phyloP scores from a whole-genome alignment of 2,329 filamentous ascomycete genomes.

The Neodidymelliopsis sp. region DNA sequence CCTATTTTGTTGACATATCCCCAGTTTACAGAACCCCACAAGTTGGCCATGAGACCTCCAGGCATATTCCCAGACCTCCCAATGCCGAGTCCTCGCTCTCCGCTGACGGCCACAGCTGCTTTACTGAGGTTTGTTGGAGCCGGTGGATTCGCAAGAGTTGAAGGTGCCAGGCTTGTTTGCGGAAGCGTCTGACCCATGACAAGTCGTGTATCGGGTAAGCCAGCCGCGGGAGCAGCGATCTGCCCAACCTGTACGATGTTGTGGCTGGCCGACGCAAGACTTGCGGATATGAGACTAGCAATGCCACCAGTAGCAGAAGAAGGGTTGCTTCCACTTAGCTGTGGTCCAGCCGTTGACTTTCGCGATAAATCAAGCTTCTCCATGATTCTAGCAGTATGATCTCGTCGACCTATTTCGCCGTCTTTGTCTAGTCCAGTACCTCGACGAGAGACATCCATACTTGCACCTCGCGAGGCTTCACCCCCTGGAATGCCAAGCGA shows the following conservation, averaged over 20 bases:
- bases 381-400: slow-evolving; percentile 87
- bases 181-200: slow-evolving; percentile 56
- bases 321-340: slow-evolving; percentile 50
- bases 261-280: slow-evolving; percentile 75
- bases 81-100: slow-evolving; percentile 73
- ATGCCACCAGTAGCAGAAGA: slow-evolving; percentile 70
- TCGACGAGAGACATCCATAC: slow-evolving; percentile 72
- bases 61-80: slow-evolving; percentile 74
- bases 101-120: slow-evolving; percentile 80
- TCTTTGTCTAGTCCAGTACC: slow-evolving; percentile 65
- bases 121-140: slow-evolving; percentile 86
- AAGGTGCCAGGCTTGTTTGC: slow-evolving; percentile 75
- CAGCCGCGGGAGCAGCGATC: slow-evolving; percentile 44
- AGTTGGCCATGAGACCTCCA: slow-evolving; percentile 86
- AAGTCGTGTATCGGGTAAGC: slow-evolving; percentile 47
- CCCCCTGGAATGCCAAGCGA: slow-evolving; percentile 68
- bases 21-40: slow-evolving; percentile 92
- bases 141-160: slow-evolving; percentile 83
- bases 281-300: slow-evolving; percentile 84
- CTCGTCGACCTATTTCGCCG: slow-evolving; percentile 75
- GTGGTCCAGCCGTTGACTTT: slow-evolving; percentile 69
- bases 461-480: slow-evolving; percentile 66
- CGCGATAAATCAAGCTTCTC: slow-evolving; percentile 91
- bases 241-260: slow-evolving; percentile 74
- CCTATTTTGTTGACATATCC: slow-evolving; percentile 69